Evolutionary conservation across 495 filamentous ascomycete genomes (phyloP), one percentile per base, ranked within the genome.

Genomic region (Xylaria bambusicola): DNA sequence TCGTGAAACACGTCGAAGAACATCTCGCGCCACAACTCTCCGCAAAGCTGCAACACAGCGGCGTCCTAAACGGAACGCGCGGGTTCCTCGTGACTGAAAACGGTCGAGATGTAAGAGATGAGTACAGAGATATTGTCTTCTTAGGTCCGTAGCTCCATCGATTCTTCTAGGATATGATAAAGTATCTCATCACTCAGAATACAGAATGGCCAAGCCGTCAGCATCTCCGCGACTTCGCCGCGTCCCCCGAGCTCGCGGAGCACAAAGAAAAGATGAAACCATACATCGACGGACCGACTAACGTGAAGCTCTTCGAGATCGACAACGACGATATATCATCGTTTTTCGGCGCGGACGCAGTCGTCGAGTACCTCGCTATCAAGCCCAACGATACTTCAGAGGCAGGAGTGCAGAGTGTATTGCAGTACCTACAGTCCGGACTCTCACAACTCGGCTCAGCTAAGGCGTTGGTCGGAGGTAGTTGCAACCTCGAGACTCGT

Each of bases 301-400:
- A 29, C 24, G n/a, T 35, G 0, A 46, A 55, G 41, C n/a, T 35
- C 20, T 45, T 55, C 21, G 52, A 42, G 1, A 12, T 23, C 17
- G 50, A 20, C 21, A 18, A 27, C 35, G 50, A 40, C 13, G 50
- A n/a, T n/a, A n/a, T 40, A 12, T 26, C 50, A 2, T 40, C 35
- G 50, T 8, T 55, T 0, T 55, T 45, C 26, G 26, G 24, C 18
- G 1, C 15, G 24, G 29, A 55, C 12, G 10, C 52, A 21, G 35
- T 55, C 24, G 7, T 46, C 27, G 52, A 55, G 52, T 55, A 55
- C 29, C 8, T 55, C 38, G 20, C 33, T 17, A 26, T 55, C 52
- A 44, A 45, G 41, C 26, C 17, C 27, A 44, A 45, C 15, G 52
- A 54, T 15, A 10, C 18, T 26, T 51, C 48, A 4, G 51, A 55